Evolutionary conservation across 768 basidiomycete species (phyloP), one percentile per base, ranked within the genome.

Genomic region (Mycena rebaudengoi): DNA sequence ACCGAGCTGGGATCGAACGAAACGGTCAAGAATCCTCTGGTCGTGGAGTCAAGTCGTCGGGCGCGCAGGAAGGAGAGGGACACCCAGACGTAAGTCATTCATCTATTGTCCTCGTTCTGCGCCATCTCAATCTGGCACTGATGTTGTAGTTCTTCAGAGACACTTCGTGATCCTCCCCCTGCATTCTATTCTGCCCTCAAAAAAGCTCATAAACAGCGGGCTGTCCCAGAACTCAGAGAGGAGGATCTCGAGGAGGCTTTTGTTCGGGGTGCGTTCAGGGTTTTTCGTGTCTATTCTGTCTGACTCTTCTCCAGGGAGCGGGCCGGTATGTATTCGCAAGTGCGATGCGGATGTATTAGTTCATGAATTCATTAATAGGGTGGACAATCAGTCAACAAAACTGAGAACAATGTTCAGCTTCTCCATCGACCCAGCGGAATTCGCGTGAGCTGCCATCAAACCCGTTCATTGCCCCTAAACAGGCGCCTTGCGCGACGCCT

Each of bases 361-460:
- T 73, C 68, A 61, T 69, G 69, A 69, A 72, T 70, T 68, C 72
- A 65, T 70, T 72, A 60, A 58, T 69, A 43, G 85, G 96, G 96
- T 28, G 96, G 96, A n/a, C 96, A 98, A 82, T 95, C 94, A 26
- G 90, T 97, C 74, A 97, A 98, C 82, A 98, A 98, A 80, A 95
- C 94, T 62, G 86, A 91, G 81, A 89, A 96, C 76, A 92, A 94
- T 72, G 95, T 97, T 26, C 94, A 95, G 72, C 82, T 98, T 28
- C 78, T 94, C 39, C 96, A 98, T 74, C 91, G 88, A 68, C 95
- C 96, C 2, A 94, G 93, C 20, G 93, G 95, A 6, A 83, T 96
- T 51, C 88, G 96, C 37, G 91, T 97, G 14, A 80, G 87, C 4
- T 95, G 94, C 72, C 96, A 98, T 75, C 89, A 94, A 71, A 96